These are phyloP conservation scores for Gardenia jasminoides DNA, from an alignment of 257 asterid genomes.

Conservation along the genomic window DNA sequence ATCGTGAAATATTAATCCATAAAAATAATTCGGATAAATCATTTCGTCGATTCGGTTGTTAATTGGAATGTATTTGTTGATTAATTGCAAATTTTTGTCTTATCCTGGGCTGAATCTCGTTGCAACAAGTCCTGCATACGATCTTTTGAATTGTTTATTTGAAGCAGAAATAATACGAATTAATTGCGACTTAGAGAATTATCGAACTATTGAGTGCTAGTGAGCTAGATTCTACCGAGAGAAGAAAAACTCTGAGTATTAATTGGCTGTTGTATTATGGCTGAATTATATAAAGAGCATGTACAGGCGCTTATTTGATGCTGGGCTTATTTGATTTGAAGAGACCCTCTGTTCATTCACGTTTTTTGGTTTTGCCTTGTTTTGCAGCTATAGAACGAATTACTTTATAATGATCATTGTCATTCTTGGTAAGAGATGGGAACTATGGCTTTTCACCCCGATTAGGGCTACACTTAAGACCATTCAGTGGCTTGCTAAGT, in stretches of 20 bases:
- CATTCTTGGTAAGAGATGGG: slow-evolving; percentile 67
- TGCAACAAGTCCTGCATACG: not conserved
- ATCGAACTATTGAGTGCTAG: not conserved
- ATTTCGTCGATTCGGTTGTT: not conserved
- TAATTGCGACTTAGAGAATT: not conserved
- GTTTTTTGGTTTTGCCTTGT: not conserved
- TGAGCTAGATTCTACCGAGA: not conserved
- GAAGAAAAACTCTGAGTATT: not conserved
- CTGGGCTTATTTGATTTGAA: not conserved
- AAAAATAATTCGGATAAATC: not conserved
- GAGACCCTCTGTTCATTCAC: not conserved
- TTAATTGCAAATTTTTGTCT: not conserved
- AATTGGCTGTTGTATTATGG: not conserved
- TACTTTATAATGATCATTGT: slow-evolving; percentile 75
- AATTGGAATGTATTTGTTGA: not conserved
- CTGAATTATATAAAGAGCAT: not conserved
- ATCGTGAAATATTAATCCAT: not conserved
- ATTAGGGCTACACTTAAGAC: not conserved
- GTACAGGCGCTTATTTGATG: not conserved
- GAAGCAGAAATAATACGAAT: not conserved
- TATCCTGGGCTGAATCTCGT: not conserved
- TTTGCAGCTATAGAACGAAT: slow-evolving; percentile 90
- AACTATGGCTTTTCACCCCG: not conserved
- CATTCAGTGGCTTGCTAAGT: not conserved
- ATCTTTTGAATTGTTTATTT: not conserved